Percentiles rank a stretch among this genome's conserved stretches.
phyloP scores from a whole-genome alignment of 768 basidiomycete genomes.

The Leccinum rimulosum region DNA sequence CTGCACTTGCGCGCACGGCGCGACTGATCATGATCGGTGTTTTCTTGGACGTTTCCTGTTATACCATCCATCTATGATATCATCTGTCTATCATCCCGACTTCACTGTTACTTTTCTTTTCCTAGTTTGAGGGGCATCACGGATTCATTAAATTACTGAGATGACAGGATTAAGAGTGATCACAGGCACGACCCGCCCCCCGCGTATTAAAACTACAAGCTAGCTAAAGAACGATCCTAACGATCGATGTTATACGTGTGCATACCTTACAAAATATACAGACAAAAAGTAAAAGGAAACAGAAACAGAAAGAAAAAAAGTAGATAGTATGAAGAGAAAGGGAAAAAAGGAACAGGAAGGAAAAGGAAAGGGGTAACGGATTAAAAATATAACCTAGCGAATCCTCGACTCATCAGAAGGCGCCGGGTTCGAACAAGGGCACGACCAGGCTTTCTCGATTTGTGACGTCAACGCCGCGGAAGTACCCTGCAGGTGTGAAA shows the following conservation, averaged over 20 bases:
- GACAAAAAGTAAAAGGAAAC: neutral
- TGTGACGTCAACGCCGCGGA: conserved; percentile 33
- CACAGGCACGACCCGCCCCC: conserved; percentile 1
- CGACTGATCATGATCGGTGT: neutral
- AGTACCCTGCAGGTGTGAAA: conserved; percentile 22
- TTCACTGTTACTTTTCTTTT: neutral
- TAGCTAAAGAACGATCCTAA: conserved; percentile 7
- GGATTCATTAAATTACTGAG: neutral
- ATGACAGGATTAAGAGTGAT: neutral
- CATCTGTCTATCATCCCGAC: neutral
- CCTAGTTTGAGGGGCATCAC: neutral
- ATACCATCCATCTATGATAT: neutral
- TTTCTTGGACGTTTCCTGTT: neutral
- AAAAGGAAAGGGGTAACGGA: neutral
- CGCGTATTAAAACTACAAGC: conserved; percentile 15
- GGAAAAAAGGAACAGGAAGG: neutral
- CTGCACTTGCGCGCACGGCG: neutral
- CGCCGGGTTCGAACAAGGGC: conserved; percentile 29
- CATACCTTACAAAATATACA: conserved; percentile 25
- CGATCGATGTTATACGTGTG: conserved; percentile 12
- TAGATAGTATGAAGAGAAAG: neutral
- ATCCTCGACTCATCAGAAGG: conserved; percentile 16
- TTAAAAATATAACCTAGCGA: neutral
- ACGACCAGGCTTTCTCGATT: conserved; percentile 29
- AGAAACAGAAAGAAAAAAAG: neutral